Evolutionary conservation across 176 grass and related monocot species (phyloP).

Genomic region (Tillandsia fasciculata): DNA sequence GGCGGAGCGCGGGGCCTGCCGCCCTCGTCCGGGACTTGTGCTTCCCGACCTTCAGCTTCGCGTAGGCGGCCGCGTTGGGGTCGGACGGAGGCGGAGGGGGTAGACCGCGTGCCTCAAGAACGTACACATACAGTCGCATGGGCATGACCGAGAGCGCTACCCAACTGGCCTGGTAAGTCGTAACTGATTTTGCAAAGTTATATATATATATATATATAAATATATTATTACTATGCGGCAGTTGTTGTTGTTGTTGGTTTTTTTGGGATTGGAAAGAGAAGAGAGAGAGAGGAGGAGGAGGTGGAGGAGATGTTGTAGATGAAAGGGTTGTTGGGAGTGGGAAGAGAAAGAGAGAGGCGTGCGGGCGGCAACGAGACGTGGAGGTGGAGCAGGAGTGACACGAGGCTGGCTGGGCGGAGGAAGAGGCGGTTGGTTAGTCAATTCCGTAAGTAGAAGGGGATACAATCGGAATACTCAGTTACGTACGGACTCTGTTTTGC

Average conservation of each 20-base stretch:
- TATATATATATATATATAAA: too few species aligned
- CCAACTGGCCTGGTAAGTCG: too few species aligned
- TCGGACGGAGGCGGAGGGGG: background rate
- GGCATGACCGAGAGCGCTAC: background rate
- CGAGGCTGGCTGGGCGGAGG: background rate
- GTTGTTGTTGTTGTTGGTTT: background rate
- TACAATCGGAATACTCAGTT: background rate
- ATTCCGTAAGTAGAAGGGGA: background rate
- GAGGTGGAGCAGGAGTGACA: background rate
- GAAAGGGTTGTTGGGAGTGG: too few species aligned
- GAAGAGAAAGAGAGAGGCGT: background rate
- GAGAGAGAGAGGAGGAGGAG: too few species aligned
- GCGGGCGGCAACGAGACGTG: background rate
- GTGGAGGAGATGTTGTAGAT: background rate
- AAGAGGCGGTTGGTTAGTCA: background rate
- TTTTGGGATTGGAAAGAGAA: background rate
- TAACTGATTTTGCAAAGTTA: too few species aligned
- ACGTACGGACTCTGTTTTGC: background rate
- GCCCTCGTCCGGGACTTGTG: slow-evolving; percentile 36
- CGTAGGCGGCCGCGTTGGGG: slow-evolving; percentile 30
- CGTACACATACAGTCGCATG: slow-evolving; percentile 58
- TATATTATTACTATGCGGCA: background rate
- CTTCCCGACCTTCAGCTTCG: slow-evolving; percentile 50
- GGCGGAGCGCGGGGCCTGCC: slow-evolving; percentile 12
- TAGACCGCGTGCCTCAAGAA: slow-evolving; percentile 53